Conservation (phyloP, 371 early-diverging fungal species). For the Lichtheimia ramosa region DNA sequence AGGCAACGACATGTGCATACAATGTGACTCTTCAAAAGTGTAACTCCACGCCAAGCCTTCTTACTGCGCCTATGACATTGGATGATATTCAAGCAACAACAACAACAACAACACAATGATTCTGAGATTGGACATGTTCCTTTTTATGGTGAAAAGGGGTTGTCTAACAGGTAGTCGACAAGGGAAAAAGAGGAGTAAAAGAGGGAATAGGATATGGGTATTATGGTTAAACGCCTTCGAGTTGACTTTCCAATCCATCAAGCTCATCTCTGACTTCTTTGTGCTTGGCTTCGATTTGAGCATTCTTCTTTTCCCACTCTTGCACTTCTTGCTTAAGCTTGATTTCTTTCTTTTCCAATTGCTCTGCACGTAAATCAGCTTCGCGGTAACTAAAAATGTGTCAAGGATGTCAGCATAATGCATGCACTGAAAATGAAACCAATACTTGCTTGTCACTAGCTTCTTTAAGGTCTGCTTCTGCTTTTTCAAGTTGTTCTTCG, state of each 20-base stretch:
- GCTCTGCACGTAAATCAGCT: constrained; percentile 72
- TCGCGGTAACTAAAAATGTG: constrained; percentile 59
- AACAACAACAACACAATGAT: too few relatives aligned
- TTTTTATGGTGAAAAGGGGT: background rate
- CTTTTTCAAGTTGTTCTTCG: constrained; percentile 66
- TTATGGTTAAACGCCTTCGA: background rate
- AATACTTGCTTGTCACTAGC: constrained; percentile 66
- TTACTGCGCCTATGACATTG: background rate
- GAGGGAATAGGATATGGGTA: background rate
- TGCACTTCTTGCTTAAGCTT: constrained; percentile 57
- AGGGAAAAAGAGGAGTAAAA: background rate
- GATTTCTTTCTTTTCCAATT: constrained; percentile 37
- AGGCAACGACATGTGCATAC: background rate
- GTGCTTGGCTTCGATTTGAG: constrained; percentile 58
- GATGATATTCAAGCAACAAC: background rate
- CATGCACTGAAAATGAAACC: background rate
- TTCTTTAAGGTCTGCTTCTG: constrained; percentile 64
- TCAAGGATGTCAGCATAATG: background rate
- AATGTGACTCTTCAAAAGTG: background rate
- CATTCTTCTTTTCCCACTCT: constrained; percentile 62
- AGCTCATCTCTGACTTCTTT: constrained; percentile 17
- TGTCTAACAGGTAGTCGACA: background rate
- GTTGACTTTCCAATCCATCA: constrained; percentile 14
- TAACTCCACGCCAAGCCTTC: background rate
- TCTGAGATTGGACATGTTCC: background rate